Evolutionary conservation across 768 basidiomycete genomes (phyloP), one percentile per base, ranked within the genome.

Genomic region (Hydnomerulius pinastri): DNA sequence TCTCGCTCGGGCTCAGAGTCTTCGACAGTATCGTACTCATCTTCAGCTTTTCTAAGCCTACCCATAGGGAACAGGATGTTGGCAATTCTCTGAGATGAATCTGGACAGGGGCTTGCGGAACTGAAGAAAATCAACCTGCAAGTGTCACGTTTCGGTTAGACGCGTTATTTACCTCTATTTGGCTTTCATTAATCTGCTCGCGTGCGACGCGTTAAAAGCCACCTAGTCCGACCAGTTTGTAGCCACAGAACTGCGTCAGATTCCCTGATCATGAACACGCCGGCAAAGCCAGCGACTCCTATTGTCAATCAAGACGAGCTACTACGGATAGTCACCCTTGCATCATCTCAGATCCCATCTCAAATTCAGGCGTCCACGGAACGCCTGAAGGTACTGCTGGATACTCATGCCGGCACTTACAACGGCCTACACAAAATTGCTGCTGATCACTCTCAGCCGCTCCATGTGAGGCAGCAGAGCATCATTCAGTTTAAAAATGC

Each of bases 401-500:
- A 85, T 42, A 61, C 59, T 24, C 78, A 81, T 70, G 76, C 82
- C 42, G 91, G 90, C 35, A 81, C 86, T 1, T 87, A 80, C 58
- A 82, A 88, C 60, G 77, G 79, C 17, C 73, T 93, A 41, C 82
- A 88, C 57, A 79, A 85, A 56, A 90, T 92, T 65, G 87, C 89
- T 20, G 74, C 81, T 24, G 77, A 82, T 57, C 72, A 69, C 54
- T 67, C 75, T 2, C 66, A 85, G n/a, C 85, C 88, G 12, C 66
- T 87, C 30, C 71, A 72, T 13, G 78, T 93, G 43, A 82, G 92
- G 35, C 80, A 88, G 57, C 88, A 90, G 65, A 83, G 87, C 21
- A 90, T 92, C 55, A 87, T 95, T 48, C 91, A 92, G 61, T 88
- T 94, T 73, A 95, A 95, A 71, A 95, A 94, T 59, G 77, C 78